Evolutionary conservation across 768 basidiomycete species (phyloP).

Genomic region (Mycena filopes): DNA sequence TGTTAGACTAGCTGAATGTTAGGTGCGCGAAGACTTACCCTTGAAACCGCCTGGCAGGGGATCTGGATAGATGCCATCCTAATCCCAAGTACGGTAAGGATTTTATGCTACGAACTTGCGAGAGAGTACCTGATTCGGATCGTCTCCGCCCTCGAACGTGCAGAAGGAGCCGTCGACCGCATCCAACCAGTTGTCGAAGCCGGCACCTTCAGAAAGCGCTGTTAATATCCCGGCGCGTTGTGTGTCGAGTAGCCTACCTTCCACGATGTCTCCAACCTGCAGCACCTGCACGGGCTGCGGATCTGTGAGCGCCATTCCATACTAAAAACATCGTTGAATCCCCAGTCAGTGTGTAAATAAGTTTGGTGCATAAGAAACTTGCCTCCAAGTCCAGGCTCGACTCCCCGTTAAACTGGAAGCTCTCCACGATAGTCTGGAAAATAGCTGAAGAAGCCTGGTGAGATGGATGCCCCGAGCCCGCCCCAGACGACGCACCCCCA

Average conservation of each 20-base stretch:
- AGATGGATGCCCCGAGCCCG: background rate
- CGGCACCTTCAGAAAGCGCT: slow-evolving; percentile 43
- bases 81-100: background rate
- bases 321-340: slow-evolving; percentile 38
- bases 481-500: slow-evolving; percentile 40
- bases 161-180: slow-evolving; percentile 49
- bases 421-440: slow-evolving; percentile 39
- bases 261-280: slow-evolving; percentile 50
- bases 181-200: slow-evolving; percentile 56
- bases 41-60: slow-evolving; percentile 47
- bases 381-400: slow-evolving; percentile 52
- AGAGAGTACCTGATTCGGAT: slow-evolving; percentile 38
- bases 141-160: slow-evolving; percentile 57
- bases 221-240: background rate
- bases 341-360: too few relatives aligned
- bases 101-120: background rate
- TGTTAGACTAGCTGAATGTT: background rate
- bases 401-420: slow-evolving; percentile 52
- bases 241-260: slow-evolving; percentile 39
- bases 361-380: too few relatives aligned
- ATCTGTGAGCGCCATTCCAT: slow-evolving; percentile 53
- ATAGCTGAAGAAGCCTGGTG: slow-evolving; percentile 40
- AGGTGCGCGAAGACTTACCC: slow-evolving; percentile 38
- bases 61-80: slow-evolving; percentile 58
- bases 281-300: slow-evolving; percentile 49